A percentile compares a stretch with the other conserved stretches of the same genome.
phyloP scores from a whole-genome alignment of 495 filamentous ascomycete species.

The Schizothecium vesticola region DNA sequence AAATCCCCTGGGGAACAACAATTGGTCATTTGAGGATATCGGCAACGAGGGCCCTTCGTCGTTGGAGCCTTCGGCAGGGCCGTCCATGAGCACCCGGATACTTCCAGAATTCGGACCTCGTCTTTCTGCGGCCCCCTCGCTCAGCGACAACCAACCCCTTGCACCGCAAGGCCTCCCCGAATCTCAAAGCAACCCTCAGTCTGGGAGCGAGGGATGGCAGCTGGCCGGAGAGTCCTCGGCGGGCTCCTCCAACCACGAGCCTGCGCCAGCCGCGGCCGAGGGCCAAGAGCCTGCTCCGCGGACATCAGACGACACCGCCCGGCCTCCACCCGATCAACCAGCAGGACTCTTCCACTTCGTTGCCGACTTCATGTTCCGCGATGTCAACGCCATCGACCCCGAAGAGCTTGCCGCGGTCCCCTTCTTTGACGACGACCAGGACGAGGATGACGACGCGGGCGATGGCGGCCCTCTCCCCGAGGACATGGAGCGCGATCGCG shows the following conservation, averaged over 20 bases:
- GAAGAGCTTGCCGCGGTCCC: constrained; percentile 26
- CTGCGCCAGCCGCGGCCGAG: background rate
- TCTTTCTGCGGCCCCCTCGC: background rate
- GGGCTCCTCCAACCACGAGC: background rate
- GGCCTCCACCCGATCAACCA: constrained; percentile 15
- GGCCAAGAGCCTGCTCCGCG: no score
- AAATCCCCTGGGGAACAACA: constrained; percentile 45
- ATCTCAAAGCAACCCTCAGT: background rate
- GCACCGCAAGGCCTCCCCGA: background rate
- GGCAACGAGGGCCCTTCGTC: constrained; percentile 9
- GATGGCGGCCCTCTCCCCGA: constrained; percentile 27
- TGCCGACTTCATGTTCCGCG: constrained; percentile 47
- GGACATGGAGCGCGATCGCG: constrained; percentile 26
- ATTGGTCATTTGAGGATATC: constrained; percentile 40
- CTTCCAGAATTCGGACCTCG: background rate
- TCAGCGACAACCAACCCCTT: background rate
- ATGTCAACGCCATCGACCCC: constrained; percentile 30
- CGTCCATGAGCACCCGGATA: background rate
- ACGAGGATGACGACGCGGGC: constrained; percentile 28
- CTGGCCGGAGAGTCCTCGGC: background rate
- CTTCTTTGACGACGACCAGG: background rate
- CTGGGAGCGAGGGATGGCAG: background rate
- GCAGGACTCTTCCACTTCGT: constrained; percentile 33
- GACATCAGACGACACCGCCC: background rate
- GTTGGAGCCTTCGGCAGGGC: background rate